Base-by-base conservation (phyloP, 140 eudicot genomes). In the Ambrosia hybrid region DNA sequence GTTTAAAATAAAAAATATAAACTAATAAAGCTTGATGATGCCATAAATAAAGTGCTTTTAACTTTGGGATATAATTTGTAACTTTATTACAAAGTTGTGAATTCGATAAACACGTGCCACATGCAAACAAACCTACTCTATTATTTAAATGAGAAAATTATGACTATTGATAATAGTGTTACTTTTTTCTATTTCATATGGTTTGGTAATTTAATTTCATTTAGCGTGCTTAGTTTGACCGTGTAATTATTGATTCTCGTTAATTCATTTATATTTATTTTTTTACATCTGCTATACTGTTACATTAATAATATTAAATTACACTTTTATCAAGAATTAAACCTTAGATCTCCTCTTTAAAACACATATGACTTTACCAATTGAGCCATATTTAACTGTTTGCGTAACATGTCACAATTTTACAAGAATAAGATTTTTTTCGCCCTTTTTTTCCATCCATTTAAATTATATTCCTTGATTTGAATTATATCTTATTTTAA, bases 81-180 rank as follows among this genome's bases (percentile, higher is more conserved):
- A 39, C 13, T 14, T n/a, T 39, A 15, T 38, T 52, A 39, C 14
- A 65, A 41, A 65, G 39, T 17, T 37, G 4, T 33, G 26, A 73
- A 46, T 3, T 11, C n/a, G 26, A 39, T 12, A 46, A 67, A 46
- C 11, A 65, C 57, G 21, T 64, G 83, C 73, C 83, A 78, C 83
- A 66, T 78, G 83, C 70, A 78, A 72, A 66, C 74, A 73, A 72
- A 73, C 75, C 79, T 57, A 66, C 83, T 41, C 70, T 71, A n/a
- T 58, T 61, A 1, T 6, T 73, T 46, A 34, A 67, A 57, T 38
- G 2, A 4, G 6, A 21, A 70, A 49, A 70, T 9, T 49, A 43
- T 38, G 55, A 66, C 34, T 6, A 64, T 36, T 69, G 58, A 79
- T 41, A 66, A 73, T 67, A 51, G 33, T 52, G 65, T 48, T 21